These are phyloP conservation scores for Brassica balearica DNA, from an alignment of 441 rosid genomes.

Conservation along the genomic window DNA sequence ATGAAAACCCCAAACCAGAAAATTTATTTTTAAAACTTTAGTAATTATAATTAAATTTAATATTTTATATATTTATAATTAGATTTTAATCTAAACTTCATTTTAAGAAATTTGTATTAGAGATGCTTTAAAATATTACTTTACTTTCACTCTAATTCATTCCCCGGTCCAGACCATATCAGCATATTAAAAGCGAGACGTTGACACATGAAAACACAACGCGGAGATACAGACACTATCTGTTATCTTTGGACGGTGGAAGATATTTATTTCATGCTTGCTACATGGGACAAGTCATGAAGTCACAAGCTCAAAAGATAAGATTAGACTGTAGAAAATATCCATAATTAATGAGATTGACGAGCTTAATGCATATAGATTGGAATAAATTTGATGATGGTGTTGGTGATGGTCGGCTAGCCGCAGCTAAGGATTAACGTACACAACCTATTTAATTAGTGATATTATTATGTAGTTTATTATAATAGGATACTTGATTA, in stretches of 20 bases:
- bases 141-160: conserved; percentile 38
- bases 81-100: background rate
- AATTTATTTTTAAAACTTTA: too few relatives aligned
- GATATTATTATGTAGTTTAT: background rate
- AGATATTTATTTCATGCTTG: conserved; percentile 18
- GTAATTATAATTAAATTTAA: background rate
- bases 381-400: conserved; percentile 3
- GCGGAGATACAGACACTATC: conserved; percentile 30
- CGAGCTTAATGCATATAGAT: conserved; percentile 20
- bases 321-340: conserved; percentile 7
- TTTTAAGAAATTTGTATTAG: background rate
- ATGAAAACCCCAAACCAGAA: background rate
- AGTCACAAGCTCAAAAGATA: conserved; percentile 27
- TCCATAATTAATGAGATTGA: background rate
- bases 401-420: conserved; percentile 41
- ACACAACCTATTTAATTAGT: conserved; percentile 27
- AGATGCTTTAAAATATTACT: conserved; percentile 1
- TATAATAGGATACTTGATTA: background rate
- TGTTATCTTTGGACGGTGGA: conserved; percentile 44
- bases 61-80: background rate
- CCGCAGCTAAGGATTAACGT: conserved; percentile 38
- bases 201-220: conserved; percentile 29
- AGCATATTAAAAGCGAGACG: conserved; percentile 8
- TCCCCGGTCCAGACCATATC: conserved; percentile 1
- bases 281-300: conserved; percentile 8